A percentile compares a stretch with the other conserved stretches of the same genome.
Conservation (phyloP, 2,329 filamentous ascomycete species). For the Curvularia eragrostidis region DNA sequence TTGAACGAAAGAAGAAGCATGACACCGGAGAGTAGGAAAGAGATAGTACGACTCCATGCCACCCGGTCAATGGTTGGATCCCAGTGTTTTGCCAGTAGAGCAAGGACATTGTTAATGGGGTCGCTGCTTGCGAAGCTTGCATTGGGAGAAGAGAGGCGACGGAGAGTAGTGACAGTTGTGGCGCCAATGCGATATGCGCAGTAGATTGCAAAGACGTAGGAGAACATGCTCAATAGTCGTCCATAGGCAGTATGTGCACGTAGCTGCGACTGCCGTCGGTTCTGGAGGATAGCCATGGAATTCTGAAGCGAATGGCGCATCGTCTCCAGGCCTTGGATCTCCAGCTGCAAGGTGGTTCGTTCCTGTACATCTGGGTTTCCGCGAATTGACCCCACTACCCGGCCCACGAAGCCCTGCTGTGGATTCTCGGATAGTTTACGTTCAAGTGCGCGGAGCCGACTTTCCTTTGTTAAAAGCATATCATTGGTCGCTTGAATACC, state of each 20-base stretch:
- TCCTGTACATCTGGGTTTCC: slow-evolving; percentile 65
- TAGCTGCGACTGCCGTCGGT: slow-evolving; percentile 67
- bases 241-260: slow-evolving; percentile 73
- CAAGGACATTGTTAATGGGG: slow-evolving; percentile 82
- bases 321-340: slow-evolving; percentile 78
- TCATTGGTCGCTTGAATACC: slow-evolving; percentile 80
- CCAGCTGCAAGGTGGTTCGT: slow-evolving; percentile 67
- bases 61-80: slow-evolving; percentile 81
- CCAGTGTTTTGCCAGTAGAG: slow-evolving; percentile 81
- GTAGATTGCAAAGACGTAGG: slow-evolving; percentile 77
- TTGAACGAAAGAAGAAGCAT: slow-evolving; percentile 84
- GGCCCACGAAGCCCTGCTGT: slow-evolving; percentile 70
- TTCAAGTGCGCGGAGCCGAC: slow-evolving; percentile 73
- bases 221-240: slow-evolving; percentile 66
- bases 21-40: slow-evolving; percentile 80
- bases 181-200: slow-evolving; percentile 83
- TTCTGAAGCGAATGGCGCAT: slow-evolving; percentile 77
- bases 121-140: slow-evolving; percentile 72
- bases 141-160: slow-evolving; percentile 61
- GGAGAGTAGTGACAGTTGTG: slow-evolving; percentile 71
- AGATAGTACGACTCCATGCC: slow-evolving; percentile 85
- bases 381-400: slow-evolving; percentile 74
- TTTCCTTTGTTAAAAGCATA: slow-evolving; percentile 77
- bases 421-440: slow-evolving; percentile 63
- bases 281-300: slow-evolving; percentile 68